Evolutionary conservation across 2,329 filamentous ascomycete species (phyloP), one percentile per base, ranked within the genome.

Genomic region (Fusarium sp.): DNA sequence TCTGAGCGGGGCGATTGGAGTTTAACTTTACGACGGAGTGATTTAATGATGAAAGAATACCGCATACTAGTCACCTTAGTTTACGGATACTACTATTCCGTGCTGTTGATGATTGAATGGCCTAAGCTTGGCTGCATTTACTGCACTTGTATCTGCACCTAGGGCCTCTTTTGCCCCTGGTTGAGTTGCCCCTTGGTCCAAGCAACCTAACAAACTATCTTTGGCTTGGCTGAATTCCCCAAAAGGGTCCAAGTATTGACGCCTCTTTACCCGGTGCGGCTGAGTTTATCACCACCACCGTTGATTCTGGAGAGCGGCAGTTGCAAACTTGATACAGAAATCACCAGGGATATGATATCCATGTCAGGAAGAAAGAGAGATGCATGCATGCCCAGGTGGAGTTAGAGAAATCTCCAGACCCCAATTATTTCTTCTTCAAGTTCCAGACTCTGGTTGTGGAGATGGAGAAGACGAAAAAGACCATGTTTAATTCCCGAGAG

Each of bases 101-200:
- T 46, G 10, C 18, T 27, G 44, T 27, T n/a, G 22, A 11, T 18
- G n/a, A 20, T 22, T n/a, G 49, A 53, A 53, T 53, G 49, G 34
- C 18, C 47, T 37, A 6, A 53, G 49, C 49, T 27, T 47, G 34
- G 34, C 34, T 37, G 34, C 34, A 37, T n/a, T n/a, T 37, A 37
- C 34, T 37, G 34, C 34, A 37, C 10, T 25, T 29, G 12, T 29
- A n/a, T 47, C 53, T 56, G 22, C 53, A 47, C 24, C 53, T 48
- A 16, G 29, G 32, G 41, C 41, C 54, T 30, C 30, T 34, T 16
- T 8, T 37, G 42, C 20, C 42, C 42, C 42, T 45, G 42, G 24
- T 24, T 29, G 8, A 58, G 53, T 51, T 70, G 67, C 67, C 67
- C 67, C 72, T 70, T 74, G 67, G 65, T 44, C 62, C 45, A 63